Base-by-base conservation (phyloP, 2,329 filamentous ascomycete genomes). In the Pseudocercospora cruenta region DNA sequence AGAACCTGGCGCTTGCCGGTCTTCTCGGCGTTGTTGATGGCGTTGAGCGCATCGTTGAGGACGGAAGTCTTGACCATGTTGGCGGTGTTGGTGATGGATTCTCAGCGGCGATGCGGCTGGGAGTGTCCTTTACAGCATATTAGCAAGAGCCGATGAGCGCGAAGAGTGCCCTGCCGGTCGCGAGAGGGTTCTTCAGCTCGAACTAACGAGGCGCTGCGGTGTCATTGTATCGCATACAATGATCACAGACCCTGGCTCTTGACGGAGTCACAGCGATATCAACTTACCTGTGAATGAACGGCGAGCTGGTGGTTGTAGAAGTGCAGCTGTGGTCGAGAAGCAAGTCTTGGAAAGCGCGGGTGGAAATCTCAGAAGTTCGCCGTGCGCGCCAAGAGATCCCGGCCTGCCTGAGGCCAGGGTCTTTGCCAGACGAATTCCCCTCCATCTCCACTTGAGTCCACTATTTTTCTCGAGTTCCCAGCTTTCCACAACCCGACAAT, bases 11-110 rank as follows among this genome's bases (percentile, higher is more conserved):
- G 94, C 91, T 98, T 98, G 87, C 95, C 95, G 78, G 92, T 88
- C 91, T 99, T 98, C 90, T 99, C 96, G 88, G 95, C 95, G 85
- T 99, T 99, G 93, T 99, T 99, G 91, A 99, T 98, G 87, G 90
- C 88, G 84, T 79, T 80, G 68, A 79, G 77, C 73, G 77, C 93
- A 91, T 99, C 95, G 89, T 98, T 96, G 85, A 99, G 94, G 81
- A 98, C 95, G 83, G 93, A 97, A 80, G 95, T 98, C 87, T 92
- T 93, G 85, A 97, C 94, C 94, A 99, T 99, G 82, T 91, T 97
- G 89, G 82, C 89, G 88, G 87, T 86, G 78, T 80, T 79, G 58
- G 72, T 9, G 62, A 72, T 87, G 92, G 90, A 93, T 93, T 93
- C 90, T 93, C 90, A 91, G 86, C 54, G 45, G 60, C 31, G 76